Conservation (phyloP, 2,329 filamentous ascomycete genomes). For the Cladosporium oxysporum region DNA sequence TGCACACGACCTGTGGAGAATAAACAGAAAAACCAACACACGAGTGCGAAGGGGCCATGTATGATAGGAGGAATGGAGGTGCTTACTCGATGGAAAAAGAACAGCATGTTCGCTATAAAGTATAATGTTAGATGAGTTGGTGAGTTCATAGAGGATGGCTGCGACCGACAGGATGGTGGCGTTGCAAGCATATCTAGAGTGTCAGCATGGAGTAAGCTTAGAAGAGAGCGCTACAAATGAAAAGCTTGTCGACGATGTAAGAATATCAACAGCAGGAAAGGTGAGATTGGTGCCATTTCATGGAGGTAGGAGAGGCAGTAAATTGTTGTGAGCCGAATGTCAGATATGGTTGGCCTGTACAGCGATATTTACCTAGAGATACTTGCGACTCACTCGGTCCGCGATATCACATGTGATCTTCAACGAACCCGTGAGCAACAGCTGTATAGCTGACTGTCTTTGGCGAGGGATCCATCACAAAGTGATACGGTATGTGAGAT, state of each 20-base stretch:
- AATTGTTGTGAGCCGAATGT: background rate
- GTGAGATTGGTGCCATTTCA: background rate
- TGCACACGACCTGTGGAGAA: background rate
- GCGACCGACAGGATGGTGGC: background rate
- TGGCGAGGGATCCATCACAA: background rate
- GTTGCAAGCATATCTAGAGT: background rate
- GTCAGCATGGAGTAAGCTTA: conserved; percentile 2
- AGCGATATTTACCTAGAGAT: background rate
- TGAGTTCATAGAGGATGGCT: background rate
- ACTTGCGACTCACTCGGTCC: background rate
- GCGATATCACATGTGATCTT: background rate
- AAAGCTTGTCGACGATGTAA: background rate
- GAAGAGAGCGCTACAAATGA: background rate
- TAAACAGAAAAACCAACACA: background rate
- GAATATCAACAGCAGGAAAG: background rate
- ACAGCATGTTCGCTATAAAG: background rate
- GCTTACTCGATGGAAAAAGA: background rate
- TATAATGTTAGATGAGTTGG: background rate
- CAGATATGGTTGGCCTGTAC: background rate
- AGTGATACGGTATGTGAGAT: background rate
- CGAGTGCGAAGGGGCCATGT: background rate
- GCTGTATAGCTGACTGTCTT: background rate
- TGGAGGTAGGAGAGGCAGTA: background rate
- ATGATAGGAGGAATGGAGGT: background rate
- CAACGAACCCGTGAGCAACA: background rate